Conservation (phyloP, 257 asterid genomes). For the Gardenia jasminoides region DNA sequence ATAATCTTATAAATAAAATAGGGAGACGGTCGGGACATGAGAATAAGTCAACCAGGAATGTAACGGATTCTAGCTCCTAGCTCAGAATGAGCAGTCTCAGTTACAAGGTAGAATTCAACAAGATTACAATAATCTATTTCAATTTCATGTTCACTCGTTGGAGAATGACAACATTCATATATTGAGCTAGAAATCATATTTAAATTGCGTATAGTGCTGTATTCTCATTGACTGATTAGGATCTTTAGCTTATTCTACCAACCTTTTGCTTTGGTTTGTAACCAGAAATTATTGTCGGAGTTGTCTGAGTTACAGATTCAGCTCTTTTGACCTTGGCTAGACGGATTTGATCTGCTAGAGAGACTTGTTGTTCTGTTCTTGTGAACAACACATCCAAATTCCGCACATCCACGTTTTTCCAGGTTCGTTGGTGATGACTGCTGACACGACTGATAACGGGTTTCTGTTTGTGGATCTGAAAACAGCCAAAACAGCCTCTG, state of each 20-base stretch:
- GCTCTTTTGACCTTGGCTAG: slow-evolving; percentile 60
- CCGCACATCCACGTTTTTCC: slow-evolving; percentile 65
- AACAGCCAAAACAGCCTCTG: neutral
- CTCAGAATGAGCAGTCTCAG: neutral
- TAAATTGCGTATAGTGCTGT: neutral
- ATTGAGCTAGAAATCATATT: neutral
- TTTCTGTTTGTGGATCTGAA: slow-evolving; percentile 73
- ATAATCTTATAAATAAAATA: too few species aligned
- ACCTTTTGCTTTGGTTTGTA: neutral
- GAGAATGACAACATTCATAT: neutral
- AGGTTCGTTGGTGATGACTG: slow-evolving; percentile 43
- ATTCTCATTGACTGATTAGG: neutral
- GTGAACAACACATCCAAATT: slow-evolving; percentile 46
- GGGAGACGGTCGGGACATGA: neutral
- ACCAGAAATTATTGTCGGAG: neutral
- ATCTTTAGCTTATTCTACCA: neutral
- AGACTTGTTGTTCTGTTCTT: slow-evolving; percentile 37
- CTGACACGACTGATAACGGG: slow-evolving; percentile 39
- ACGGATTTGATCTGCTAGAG: slow-evolving; percentile 82
- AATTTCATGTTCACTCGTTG: neutral
- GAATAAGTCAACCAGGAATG: neutral
- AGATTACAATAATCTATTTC: neutral
- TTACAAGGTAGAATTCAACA: neutral
- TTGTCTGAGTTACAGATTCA: slow-evolving; percentile 29
- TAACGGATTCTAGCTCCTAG: neutral